Percentiles rank a stretch among this genome's conserved stretches.
These are phyloP conservation scores for Penicillium psychrofluorescens DNA, from an alignment of 495 filamentous ascomycete genomes.

Conservation along the genomic window DNA sequence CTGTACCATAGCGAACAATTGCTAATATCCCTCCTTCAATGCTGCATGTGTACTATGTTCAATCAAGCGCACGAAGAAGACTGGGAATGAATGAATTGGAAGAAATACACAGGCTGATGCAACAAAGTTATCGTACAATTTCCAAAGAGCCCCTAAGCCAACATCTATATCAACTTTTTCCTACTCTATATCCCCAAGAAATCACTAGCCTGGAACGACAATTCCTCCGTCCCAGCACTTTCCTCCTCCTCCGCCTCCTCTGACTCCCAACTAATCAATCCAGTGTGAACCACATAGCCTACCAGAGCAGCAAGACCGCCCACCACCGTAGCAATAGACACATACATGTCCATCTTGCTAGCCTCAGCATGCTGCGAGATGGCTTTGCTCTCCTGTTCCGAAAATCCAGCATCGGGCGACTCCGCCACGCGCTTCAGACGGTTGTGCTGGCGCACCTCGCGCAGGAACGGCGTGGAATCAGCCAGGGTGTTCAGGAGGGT, in stretches of 20 bases:
- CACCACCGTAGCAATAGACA: conserved; percentile 31
- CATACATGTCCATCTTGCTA: conserved; percentile 27
- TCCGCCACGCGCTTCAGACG: conserved; percentile 25
- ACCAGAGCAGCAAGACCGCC: conserved; percentile 28
- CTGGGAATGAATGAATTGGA: neutral
- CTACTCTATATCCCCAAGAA: neutral
- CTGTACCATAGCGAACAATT: conserved; percentile 17
- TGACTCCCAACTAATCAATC: conserved; percentile 13
- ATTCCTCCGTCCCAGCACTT: conserved; percentile 6
- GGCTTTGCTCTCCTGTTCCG: conserved; percentile 13
- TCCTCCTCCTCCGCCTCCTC: conserved; percentile 14
- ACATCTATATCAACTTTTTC: neutral
- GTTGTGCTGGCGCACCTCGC: conserved; percentile 28
- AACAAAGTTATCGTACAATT: conserved; percentile 6
- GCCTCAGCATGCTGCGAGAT: conserved; percentile 20
- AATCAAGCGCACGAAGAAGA: no score
- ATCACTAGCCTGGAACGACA: neutral
- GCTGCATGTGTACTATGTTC: no score
- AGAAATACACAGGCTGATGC: neutral
- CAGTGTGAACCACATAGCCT: conserved; percentile 34
- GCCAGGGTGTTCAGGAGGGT: conserved; percentile 33
- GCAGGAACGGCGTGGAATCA: conserved; percentile 33
- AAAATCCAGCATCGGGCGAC: conserved; percentile 19
- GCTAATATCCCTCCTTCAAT: conserved; percentile 19
- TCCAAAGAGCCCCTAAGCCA: neutral